Base-by-base conservation (phyloP, 2,329 filamentous ascomycete genomes). In the Tolypocladium nubicola region DNA sequence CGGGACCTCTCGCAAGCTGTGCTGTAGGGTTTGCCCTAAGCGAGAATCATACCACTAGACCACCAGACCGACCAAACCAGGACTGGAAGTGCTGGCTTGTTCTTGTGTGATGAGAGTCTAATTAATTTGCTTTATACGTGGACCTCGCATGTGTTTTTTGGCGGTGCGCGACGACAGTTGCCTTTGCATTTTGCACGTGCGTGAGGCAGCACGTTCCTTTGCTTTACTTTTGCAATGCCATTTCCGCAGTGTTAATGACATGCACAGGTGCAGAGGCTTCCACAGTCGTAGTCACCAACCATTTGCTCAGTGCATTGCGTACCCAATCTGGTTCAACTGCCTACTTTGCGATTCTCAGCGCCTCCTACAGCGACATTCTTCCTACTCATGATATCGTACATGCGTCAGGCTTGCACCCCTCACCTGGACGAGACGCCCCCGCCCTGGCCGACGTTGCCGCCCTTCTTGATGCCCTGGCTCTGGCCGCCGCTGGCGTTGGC, bases 1-100 rank as follows among this genome's bases (percentile, higher is more conserved):
- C 73, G 72, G 72, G 73, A 74, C 73, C 73, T 74, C 72, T 73
- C 72, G 73, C 73, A 75, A 66, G 62, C 63, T 55, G 52, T 62
- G 68, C 70, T 69, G 53, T 62, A 68, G 71, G 70, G 70, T 73
- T 61, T 56, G 69, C 82, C 82, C 82, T 85, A 84, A 84, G 82
- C 82, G 81, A 83, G 81, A 84, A 85, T 84, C 81, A 84, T 85
- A 84, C 81, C 82, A 79, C 81, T 83, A 83, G 80, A 82, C 80
- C 79, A 83, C 71, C 73, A 74, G 73, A 75, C 73, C 75, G 54
- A 58, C 33, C 3, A 59, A 60, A 35, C 53, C 16, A 35, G 45
- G 45, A 60, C 30, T 35, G 19, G 16, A 57, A 35, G 30, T 60
- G 16, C 26, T 9, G n/a, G 35, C 37, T 52, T 37, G 49, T 47